These are phyloP conservation scores for Takakia lepidozioides DNA, from an alignment of 225 moss, liverwort and hornwort genomes.

Conservation along the genomic window DNA sequence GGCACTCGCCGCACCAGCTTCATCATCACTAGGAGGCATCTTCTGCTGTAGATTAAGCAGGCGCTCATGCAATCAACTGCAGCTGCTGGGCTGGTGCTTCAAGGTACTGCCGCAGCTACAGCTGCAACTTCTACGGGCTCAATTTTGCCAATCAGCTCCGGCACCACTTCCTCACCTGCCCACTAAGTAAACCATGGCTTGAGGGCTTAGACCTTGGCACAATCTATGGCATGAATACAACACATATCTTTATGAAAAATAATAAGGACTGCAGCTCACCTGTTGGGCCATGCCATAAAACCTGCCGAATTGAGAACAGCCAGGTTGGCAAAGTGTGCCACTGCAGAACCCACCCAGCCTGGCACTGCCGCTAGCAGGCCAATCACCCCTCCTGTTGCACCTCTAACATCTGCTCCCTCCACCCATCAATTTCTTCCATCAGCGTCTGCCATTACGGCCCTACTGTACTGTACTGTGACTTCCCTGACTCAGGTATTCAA, in stretches of 20 bases:
- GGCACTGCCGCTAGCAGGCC: constrained; percentile 64
- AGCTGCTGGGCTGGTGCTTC: constrained; percentile 38
- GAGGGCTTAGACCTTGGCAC: no score
- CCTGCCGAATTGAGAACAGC: constrained; percentile 53
- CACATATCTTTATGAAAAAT: constrained; percentile 1
- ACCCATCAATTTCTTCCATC: not conserved
- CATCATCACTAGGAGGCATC: constrained; percentile 6
- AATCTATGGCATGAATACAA: no score
- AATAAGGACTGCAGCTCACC: constrained; percentile 22
- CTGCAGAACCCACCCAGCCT: constrained; percentile 50
- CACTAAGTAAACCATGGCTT: no score
- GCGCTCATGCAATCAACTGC: constrained; percentile 40
- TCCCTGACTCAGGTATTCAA: no score
- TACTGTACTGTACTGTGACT: no score
- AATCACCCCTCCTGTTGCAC: constrained; percentile 68
- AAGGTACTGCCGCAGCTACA: constrained; percentile 50
- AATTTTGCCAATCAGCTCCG: constrained; percentile 64
- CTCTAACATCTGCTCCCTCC: constrained; percentile 45
- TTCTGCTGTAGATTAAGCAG: constrained; percentile 29
- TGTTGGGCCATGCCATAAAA: constrained; percentile 79
- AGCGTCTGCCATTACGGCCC: no score
- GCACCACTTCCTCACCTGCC: constrained; percentile 68
- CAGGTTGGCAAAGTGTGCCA: constrained; percentile 60
- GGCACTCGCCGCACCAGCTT: constrained; percentile 35
- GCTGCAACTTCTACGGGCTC: constrained; percentile 58